Percentiles rank a stretch among this genome's conserved stretches.
Conservation (phyloP, 495 filamentous ascomycete species). For the Filosporella fistucella region DNA sequence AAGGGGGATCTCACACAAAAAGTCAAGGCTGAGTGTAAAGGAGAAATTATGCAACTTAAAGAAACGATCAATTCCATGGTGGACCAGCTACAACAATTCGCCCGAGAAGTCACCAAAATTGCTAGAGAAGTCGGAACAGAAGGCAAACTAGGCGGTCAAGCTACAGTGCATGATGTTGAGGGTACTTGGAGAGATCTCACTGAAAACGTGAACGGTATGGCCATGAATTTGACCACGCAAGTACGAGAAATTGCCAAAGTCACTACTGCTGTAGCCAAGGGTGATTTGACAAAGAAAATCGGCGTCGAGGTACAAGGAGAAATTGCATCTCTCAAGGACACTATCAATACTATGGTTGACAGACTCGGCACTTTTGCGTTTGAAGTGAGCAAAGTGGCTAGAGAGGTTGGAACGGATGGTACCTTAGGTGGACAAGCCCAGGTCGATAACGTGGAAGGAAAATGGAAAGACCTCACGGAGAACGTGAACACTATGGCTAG, state of each 20-base stretch:
- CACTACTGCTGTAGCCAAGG: constrained; percentile 91
- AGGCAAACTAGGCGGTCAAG: constrained; percentile 91
- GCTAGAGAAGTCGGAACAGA: constrained; percentile 97
- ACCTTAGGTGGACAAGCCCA: constrained; percentile 93
- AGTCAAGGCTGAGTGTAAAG: constrained; percentile 93
- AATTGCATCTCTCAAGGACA: constrained; percentile 91
- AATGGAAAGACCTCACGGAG: constrained; percentile 98
- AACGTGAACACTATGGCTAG: constrained; percentile 95
- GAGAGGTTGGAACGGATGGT: constrained; percentile 97
- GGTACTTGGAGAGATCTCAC: constrained; percentile 97
- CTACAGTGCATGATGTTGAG: constrained; percentile 94
- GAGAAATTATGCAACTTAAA: constrained; percentile 93
- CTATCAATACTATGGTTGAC: constrained; percentile 99
- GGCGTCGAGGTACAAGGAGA: constrained; percentile 94
- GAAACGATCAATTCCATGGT: constrained; percentile 99
- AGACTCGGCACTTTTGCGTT: constrained; percentile 94
- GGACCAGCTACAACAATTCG: constrained; percentile 94
- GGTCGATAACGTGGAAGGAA: constrained; percentile 96
- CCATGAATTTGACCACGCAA: constrained; percentile 96
- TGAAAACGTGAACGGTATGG: constrained; percentile 98
- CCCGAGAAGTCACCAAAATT: constrained; percentile 96
- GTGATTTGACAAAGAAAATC: constrained; percentile 94
- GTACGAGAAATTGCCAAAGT: constrained; percentile 98
- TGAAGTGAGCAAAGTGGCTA: constrained; percentile 97
- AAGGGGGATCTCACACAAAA: constrained; percentile 96